phyloP scores from a whole-genome alignment of 352 stramenopile genomes.

The Globisporangium alternatum region DNA sequence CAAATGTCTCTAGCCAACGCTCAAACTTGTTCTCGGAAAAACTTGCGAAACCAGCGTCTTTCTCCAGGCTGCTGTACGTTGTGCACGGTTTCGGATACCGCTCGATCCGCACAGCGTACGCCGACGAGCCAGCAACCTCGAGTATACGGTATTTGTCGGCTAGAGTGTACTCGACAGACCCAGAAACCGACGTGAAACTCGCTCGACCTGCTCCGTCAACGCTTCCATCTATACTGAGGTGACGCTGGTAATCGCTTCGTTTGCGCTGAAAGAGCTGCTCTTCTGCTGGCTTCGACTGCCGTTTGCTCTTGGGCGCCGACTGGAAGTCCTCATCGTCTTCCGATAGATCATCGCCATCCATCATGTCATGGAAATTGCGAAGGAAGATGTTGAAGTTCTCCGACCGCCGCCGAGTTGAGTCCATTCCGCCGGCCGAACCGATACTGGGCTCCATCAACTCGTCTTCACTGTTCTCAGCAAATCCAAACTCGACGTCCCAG shows the following conservation, averaged over 20 bases:
- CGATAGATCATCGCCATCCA: slow-evolving; percentile 63
- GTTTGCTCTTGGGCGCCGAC: slow-evolving; percentile 10
- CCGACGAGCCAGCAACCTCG: slow-evolving; percentile 66
- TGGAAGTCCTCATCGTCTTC: slow-evolving; percentile 47
- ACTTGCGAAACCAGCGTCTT: slow-evolving; percentile 42
- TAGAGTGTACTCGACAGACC: slow-evolving; percentile 53
- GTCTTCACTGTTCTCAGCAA: slow-evolving; percentile 37
- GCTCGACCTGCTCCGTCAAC: slow-evolving; percentile 22
- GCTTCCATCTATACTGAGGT: slow-evolving; percentile 44
- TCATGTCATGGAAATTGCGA: slow-evolving; percentile 71
- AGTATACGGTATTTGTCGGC: slow-evolving; percentile 69
- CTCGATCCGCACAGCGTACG: slow-evolving; percentile 76
- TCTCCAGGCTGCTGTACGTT: slow-evolving; percentile 69
- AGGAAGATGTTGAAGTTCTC: slow-evolving; percentile 87
- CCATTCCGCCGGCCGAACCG: slow-evolving; percentile 39
- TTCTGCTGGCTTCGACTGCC: slow-evolving; percentile 31
- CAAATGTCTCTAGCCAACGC: slow-evolving; percentile 63
- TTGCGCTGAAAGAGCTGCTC: slow-evolving; percentile 64
- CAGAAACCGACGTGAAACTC: slow-evolving; percentile 58
- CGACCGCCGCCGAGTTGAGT: slow-evolving; percentile 50
- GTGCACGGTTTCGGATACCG: slow-evolving; percentile 71
- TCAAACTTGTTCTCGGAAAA: slow-evolving; percentile 77
- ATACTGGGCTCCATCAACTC: slow-evolving; percentile 30
- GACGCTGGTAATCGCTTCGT: slow-evolving; percentile 34
- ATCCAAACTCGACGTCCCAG: slow-evolving; percentile 82